A percentile compares a stretch with the other conserved stretches of the same genome.
phyloP scores from a whole-genome alignment of 2,329 filamentous ascomycete species.

The Botrytis fragariae region DNA sequence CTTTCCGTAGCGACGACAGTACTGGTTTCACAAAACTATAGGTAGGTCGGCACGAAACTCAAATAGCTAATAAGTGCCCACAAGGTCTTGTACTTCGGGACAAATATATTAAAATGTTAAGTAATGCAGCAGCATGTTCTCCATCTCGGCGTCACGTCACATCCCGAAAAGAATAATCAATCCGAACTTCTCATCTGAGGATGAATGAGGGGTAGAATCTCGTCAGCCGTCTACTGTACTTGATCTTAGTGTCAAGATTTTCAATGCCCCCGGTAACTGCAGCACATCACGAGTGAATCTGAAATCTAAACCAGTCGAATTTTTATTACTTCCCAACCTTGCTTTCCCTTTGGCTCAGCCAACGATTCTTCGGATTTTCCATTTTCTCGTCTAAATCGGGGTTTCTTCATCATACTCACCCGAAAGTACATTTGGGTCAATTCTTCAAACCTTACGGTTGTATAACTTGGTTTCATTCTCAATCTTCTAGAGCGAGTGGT shows the following conservation, averaged over 20 bases:
- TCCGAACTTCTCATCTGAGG: not conserved
- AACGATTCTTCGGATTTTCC: not conserved
- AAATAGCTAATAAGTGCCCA: not conserved
- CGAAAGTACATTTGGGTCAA: not conserved
- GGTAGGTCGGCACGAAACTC: not conserved
- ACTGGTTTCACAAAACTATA: not conserved
- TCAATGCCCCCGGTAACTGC: not conserved
- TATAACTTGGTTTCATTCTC: not conserved
- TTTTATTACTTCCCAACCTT: not conserved
- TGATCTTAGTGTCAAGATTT: conserved; percentile 4
- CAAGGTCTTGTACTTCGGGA: conserved; percentile 2
- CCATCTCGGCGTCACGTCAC: conserved; percentile 11
- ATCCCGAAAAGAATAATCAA: not conserved
- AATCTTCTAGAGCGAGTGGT: not conserved
- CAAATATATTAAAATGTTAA: not conserved
- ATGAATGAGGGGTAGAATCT: conserved; percentile 12
- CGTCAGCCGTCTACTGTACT: not conserved
- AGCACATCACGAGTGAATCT: conserved; percentile 6
- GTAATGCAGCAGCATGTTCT: not conserved
- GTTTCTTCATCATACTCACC: not conserved
- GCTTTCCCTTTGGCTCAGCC: not conserved
- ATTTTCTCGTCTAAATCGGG: not conserved
- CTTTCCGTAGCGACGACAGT: conserved; percentile 7
- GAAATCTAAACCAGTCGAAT: not conserved
- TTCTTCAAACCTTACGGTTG: not conserved